Evolutionary conservation across 805 yeast genomes (phyloP), one percentile per base, ranked within the genome.

Genomic region (Ogataea zsoltii): DNA sequence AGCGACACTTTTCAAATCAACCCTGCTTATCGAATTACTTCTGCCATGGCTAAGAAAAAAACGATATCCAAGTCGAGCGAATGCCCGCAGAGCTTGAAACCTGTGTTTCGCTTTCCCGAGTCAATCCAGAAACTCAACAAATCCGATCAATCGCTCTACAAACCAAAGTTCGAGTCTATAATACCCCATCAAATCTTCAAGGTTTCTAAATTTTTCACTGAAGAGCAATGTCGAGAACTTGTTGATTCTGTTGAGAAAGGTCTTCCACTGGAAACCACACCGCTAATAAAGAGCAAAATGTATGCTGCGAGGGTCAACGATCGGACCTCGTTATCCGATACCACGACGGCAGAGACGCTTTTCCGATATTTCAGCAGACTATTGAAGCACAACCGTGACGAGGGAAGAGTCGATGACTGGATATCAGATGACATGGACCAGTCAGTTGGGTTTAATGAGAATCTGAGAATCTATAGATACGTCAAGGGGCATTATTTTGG

Each of bases 231-330:
- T 54, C 54, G 64, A 39, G 76, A 71, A 32, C 47, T 75, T 38
- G 69, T 75, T 11, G 47, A 53, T 14, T 29, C 25, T 13, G 66
- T 72, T 33, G 60, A 57, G 30, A 44, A 42, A 1, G 31, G 41
- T 2, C 38, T 58, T 15, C 54, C 47, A 4, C 28, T 78, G 14
- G 77, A 67, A 46, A 77, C 80, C 0, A 78, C 82, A 0, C 82
- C 79, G 2, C 46, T 71, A 43, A 58, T 70, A 9, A 76, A 76
- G 46, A 70, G 76, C 28, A 76, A 68, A 49, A 73, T 70, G 10
- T 81, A 79, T 51, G 86, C 86, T 2, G 77, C 79, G 0, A 62
- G 87, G 31, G 71, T 70, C 34, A 82, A 82, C 51, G 86, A 80
- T 52, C 58, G 87, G 18, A 64, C 69, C 2, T 58, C 70, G 5